A percentile compares a stretch with the other conserved stretches of the same genome.
Evolutionary conservation across 371 early-diverging fungal species (phyloP).

Genomic region (Nosema muscidifuracis): DNA sequence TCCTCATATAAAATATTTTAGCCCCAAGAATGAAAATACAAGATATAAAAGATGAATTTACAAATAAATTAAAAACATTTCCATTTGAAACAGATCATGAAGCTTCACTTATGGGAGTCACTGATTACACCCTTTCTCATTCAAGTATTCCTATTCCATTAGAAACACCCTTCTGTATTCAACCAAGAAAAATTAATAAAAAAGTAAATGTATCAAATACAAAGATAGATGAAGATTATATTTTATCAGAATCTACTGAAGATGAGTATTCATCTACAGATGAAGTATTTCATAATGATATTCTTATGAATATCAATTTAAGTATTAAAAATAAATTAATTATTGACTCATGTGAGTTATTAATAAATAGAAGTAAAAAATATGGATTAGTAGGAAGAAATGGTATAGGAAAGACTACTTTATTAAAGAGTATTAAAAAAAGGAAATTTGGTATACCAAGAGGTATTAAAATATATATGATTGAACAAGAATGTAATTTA

Average conservation of each 20-base stretch:
- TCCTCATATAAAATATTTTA: too few species aligned
- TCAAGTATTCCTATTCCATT: constrained; percentile 9
- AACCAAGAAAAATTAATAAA: constrained; percentile 3
- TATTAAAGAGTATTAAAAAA: constrained; percentile 70
- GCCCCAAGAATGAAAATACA: background rate
- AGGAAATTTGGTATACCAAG: constrained; percentile 75
- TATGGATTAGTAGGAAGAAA: constrained; percentile 55
- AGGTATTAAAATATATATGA: constrained; percentile 86
- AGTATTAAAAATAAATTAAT: constrained; percentile 30
- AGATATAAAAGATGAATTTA: constrained; percentile 3
- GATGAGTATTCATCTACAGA: constrained; percentile 11
- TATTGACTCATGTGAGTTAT: constrained; percentile 24
- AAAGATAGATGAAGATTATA: background rate
- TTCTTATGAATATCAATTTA: constrained; percentile 31
- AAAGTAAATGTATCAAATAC: background rate
- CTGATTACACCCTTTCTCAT: background rate
- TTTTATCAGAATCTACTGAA: constrained; percentile 4
- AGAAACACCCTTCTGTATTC: constrained; percentile 43
- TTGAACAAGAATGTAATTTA: constrained; percentile 73
- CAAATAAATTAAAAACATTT: constrained; percentile 25
- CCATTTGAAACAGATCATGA: constrained; percentile 42
- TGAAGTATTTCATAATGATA: constrained; percentile 27
- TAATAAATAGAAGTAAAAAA: constrained; percentile 18
- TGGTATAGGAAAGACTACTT: constrained; percentile 55
- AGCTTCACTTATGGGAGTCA: constrained; percentile 11